These are phyloP conservation scores for Penicillium dipodomyicola DNA, from an alignment of 495 filamentous ascomycete species.

Conservation along the genomic window DNA sequence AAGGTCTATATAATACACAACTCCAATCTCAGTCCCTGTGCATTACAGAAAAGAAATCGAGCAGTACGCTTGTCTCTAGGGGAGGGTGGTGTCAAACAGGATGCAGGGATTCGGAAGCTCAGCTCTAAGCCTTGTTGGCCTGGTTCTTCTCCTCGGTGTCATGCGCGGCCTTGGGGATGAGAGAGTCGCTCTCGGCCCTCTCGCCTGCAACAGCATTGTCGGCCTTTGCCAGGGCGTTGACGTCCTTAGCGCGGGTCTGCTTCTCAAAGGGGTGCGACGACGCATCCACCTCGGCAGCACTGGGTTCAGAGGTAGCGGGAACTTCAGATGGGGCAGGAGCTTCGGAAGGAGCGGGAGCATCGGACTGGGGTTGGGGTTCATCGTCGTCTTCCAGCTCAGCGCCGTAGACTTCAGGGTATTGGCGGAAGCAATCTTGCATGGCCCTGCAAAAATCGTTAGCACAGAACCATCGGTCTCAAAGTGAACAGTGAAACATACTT, in stretches of 20 bases:
- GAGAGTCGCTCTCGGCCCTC: conserved; percentile 39
- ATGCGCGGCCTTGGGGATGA: conserved; percentile 52
- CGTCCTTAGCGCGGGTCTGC: conserved; percentile 29
- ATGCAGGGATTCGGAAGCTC: conserved; percentile 13
- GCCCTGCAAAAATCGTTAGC: conserved; percentile 49
- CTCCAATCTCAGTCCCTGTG: conserved; percentile 21
- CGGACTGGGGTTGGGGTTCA: conserved; percentile 36
- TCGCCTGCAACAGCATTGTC: conserved; percentile 22
- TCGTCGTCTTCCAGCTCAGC: conserved; percentile 87
- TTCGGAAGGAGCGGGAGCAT: conserved; percentile 15
- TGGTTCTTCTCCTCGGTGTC: conserved; percentile 41
- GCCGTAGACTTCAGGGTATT: conserved; percentile 88
- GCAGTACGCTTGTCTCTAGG: conserved; percentile 7
- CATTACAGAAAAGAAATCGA: conserved; percentile 17
- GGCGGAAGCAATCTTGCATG: conserved; percentile 96
- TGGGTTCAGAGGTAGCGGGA: conserved; percentile 13
- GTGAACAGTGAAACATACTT: conserved; percentile 54
- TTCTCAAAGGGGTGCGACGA: conserved; percentile 28
- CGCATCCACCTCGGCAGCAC: conserved; percentile 20
- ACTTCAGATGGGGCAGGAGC: conserved; percentile 14
- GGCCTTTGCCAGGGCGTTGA: conserved; percentile 25
- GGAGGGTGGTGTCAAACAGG: conserved; percentile 12
- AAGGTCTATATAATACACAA: conserved; percentile 33
- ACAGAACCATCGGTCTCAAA: background rate
- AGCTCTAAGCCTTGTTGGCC: conserved; percentile 31